A percentile compares a stretch with the other conserved stretches of the same genome.
Conservation (phyloP, 2,329 filamentous ascomycete species). For the Chaetomium sp. region DNA sequence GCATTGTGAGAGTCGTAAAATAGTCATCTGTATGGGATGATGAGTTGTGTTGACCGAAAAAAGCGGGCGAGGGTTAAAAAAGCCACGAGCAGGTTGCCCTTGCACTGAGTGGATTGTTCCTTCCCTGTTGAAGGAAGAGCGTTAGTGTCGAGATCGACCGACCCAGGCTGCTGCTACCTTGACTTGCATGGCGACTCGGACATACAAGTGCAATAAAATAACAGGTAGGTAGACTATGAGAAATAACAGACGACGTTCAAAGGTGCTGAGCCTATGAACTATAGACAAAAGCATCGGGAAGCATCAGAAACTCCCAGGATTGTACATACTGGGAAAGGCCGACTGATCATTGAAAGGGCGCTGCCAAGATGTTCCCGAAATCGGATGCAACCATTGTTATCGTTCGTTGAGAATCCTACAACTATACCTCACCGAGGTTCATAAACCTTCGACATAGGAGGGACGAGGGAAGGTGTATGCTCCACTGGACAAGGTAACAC, state of each 20-base stretch:
- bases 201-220: not conserved
- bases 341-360: not conserved
- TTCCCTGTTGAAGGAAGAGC: not conserved
- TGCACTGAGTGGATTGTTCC: too few relatives aligned
- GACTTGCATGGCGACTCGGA: not conserved
- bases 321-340: too few relatives aligned
- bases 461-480: not conserved
- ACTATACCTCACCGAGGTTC: too few relatives aligned
- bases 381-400: not conserved
- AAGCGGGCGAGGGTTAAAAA: not conserved
- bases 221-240: not conserved
- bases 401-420: too few relatives aligned
- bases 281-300: not conserved
- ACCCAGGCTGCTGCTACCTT: not conserved
- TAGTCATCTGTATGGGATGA: not conserved
- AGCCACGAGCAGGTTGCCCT: not conserved
- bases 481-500: not conserved
- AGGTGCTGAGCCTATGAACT: not conserved
- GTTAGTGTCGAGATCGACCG: not conserved
- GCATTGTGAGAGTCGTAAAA: not conserved
- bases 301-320: not conserved
- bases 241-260: too few relatives aligned
- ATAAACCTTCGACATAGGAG: not conserved
- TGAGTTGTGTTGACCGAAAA: not conserved
- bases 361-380: slow-evolving; percentile 7